These are phyloP conservation scores for Globisporangium carolinianum DNA, from an alignment of 352 stramenopile genomes.

Conservation along the genomic window DNA sequence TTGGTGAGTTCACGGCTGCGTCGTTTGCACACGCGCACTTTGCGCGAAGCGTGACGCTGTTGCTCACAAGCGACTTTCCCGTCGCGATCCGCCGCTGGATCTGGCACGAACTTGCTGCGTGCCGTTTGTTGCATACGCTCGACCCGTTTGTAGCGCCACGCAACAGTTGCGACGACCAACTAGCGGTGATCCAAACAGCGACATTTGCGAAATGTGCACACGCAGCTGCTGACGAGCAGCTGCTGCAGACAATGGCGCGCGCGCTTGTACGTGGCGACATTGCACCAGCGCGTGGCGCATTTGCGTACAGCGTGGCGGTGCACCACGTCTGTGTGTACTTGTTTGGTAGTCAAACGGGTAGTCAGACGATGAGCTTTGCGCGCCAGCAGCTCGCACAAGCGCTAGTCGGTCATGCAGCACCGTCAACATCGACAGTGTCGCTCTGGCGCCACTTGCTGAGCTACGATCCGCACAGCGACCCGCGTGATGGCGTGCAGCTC, in stretches of 20 bases:
- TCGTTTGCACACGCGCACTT: slow-evolving; percentile 68
- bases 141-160: slow-evolving; percentile 18
- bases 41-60: slow-evolving; percentile 53
- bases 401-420: slow-evolving; percentile 14
- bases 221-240: slow-evolving; percentile 23
- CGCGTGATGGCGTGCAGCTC: not conserved
- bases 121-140: slow-evolving; percentile 43
- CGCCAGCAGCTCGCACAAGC: slow-evolving; percentile 45
- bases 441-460: slow-evolving; percentile 53
- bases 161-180: no score
- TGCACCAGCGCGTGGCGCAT: slow-evolving; percentile 24
- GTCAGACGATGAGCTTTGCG: slow-evolving; percentile 26
- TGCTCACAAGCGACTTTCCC: slow-evolving; percentile 52
- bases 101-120: slow-evolving; percentile 62
- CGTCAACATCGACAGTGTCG: slow-evolving; percentile 5
- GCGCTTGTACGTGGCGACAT: slow-evolving; percentile 30
- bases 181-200: no score
- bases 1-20: slow-evolving; percentile 57
- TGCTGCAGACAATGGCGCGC: slow-evolving; percentile 43
- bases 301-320: slow-evolving; percentile 56
- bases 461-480: slow-evolving; percentile 19
- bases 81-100: slow-evolving; percentile 48
- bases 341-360: slow-evolving; percentile 16
- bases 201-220: slow-evolving; percentile 33
- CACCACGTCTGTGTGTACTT: slow-evolving; percentile 54